These are phyloP conservation scores for Trichosporon sp. DNA, from an alignment of 1,284 basidiomycete genomes.

Conservation along the genomic window DNA sequence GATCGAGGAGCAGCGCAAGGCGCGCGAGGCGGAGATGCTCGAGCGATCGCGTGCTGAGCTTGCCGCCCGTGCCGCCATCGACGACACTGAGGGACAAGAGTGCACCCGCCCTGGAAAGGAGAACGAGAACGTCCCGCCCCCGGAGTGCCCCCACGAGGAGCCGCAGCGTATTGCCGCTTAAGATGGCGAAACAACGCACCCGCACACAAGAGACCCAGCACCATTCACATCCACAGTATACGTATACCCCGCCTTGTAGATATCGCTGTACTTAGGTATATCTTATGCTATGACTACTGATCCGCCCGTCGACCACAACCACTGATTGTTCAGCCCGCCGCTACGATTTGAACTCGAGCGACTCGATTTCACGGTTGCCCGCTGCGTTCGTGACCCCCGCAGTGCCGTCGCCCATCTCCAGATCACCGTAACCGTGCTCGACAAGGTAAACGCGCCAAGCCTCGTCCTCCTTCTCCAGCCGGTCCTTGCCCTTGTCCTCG, in stretches of 20 bases:
- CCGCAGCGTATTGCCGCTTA: not conserved
- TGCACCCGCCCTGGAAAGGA: not conserved
- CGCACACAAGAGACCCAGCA: not conserved
- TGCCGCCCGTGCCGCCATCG: not conserved
- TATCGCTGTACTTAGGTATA: constrained; percentile 2
- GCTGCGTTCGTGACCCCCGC: constrained; percentile 5
- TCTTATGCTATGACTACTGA: constrained; percentile 1
- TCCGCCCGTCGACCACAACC: not conserved
- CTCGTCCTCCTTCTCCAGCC: constrained; percentile 44
- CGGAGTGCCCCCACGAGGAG: not conserved
- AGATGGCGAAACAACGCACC: not conserved
- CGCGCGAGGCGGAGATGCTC: constrained; percentile 53
- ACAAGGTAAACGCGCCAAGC: constrained; percentile 43
- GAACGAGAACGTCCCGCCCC: not conserved
- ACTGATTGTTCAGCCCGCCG: not conserved
- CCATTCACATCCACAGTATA: not conserved
- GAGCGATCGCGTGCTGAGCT: constrained; percentile 23
- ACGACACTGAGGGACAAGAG: not conserved
- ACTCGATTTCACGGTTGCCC: constrained; percentile 1
- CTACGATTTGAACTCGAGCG: constrained; percentile 1
- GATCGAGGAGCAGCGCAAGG: constrained; percentile 62
- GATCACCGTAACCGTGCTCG: constrained; percentile 26
- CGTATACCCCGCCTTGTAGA: not conserved
- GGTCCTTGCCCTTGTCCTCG: constrained; percentile 43
- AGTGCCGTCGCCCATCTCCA: constrained; percentile 43